These are phyloP conservation scores for Russula emetica DNA, from an alignment of 768 basidiomycete genomes.

Conservation along the genomic window DNA sequence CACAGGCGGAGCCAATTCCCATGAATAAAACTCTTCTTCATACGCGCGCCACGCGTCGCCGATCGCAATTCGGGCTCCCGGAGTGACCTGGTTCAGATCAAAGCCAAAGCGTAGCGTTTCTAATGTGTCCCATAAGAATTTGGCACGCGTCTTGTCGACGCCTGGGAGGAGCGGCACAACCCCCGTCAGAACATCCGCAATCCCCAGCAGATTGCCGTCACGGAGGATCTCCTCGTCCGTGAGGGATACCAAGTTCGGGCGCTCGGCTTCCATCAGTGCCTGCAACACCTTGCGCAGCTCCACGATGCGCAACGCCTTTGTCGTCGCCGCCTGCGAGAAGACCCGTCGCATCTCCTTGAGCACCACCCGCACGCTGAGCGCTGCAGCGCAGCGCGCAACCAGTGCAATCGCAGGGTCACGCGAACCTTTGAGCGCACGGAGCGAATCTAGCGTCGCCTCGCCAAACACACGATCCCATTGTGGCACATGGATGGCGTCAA, in stretches of 20 bases:
- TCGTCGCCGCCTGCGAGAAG: not conserved
- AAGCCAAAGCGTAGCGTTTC: conserved; percentile 1
- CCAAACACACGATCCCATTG: conserved; percentile 17
- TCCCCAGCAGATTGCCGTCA: conserved; percentile 8
- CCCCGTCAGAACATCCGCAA: conserved; percentile 8
- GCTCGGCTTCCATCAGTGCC: conserved; percentile 1
- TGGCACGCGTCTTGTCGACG: conserved; percentile 10
- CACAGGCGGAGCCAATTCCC: not conserved
- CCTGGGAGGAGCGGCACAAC: conserved; percentile 6
- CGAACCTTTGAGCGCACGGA: conserved; percentile 12
- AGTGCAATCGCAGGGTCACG: conserved; percentile 9
- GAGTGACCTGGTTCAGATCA: not conserved
- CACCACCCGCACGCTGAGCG: conserved; percentile 10
- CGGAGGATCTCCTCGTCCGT: conserved; percentile 4
- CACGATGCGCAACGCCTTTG: conserved; percentile 9
- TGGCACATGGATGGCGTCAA: not conserved
- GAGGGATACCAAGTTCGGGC: not conserved
- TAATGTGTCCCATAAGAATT: conserved; percentile 9
- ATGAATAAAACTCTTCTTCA: not conserved
- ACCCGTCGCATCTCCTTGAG: conserved; percentile 13
- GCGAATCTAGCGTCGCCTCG: conserved; percentile 4
- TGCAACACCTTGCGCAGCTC: conserved; percentile 10
- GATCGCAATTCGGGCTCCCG: not conserved
- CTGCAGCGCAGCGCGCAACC: conserved; percentile 5
- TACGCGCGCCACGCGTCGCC: not conserved